Evolutionary conservation across 1,139 yeast species (phyloP).

Genomic region (Hanseniaspora uvarum): DNA sequence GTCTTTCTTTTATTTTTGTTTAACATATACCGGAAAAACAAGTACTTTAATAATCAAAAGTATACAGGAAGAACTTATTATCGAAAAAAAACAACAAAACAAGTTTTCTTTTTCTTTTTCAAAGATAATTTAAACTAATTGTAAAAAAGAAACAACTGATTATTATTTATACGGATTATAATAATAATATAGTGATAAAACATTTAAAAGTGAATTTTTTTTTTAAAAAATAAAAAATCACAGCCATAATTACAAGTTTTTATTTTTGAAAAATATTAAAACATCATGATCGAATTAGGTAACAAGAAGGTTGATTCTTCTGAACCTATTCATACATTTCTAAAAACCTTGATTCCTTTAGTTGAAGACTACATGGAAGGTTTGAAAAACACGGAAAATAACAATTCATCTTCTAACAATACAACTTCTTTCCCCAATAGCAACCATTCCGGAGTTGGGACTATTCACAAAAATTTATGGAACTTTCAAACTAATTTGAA

Average conservation of each 20-base stretch:
- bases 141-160: neutral
- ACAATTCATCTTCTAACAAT: neutral
- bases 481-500: neutral
- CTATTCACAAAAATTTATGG: conserved; percentile 14
- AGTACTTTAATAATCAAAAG: neutral
- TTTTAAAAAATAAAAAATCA: too few species aligned
- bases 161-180: conserved; percentile 1
- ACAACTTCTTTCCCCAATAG: neutral
- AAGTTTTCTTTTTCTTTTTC: neutral
- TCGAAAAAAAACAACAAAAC: neutral
- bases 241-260: neutral
- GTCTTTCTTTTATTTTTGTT: neutral
- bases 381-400: conserved; percentile 5
- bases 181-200: neutral
- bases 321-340: neutral
- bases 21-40: neutral
- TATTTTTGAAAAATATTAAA: neutral
- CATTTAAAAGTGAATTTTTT: too few species aligned
- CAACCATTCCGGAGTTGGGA: conserved; percentile 10
- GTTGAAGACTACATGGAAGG: conserved; percentile 11
- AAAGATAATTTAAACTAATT: neutral
- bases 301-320: neutral
- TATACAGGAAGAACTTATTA: neutral
- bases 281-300: conserved; percentile 14
- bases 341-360: conserved; percentile 2